Evolutionary conservation across 495 filamentous ascomycete species (phyloP).

Genomic region (Hypoxylon lienhwacheense): DNA sequence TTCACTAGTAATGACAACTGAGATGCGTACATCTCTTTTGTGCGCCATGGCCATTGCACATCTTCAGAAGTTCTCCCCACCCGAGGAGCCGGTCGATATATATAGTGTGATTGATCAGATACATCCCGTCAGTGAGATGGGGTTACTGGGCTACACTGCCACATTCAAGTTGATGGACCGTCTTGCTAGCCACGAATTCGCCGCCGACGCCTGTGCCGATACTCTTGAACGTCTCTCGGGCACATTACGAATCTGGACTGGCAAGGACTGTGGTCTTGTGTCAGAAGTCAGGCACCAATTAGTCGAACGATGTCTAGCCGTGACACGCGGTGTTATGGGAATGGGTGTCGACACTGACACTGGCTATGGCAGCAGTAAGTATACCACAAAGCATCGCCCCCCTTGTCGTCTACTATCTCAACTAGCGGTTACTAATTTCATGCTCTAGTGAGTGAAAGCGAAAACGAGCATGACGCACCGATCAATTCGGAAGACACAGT

Average conservation of each 20-base stretch:
- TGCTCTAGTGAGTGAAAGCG: slow-evolving; percentile 26
- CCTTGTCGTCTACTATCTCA: slow-evolving; percentile 5
- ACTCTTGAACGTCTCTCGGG: slow-evolving; percentile 57
- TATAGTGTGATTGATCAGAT: slow-evolving; percentile 53
- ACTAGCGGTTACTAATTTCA: neutral
- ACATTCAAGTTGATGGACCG: slow-evolving; percentile 70
- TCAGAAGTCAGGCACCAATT: slow-evolving; percentile 50
- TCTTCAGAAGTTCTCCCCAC: slow-evolving; percentile 52
- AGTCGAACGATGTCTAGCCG: slow-evolving; percentile 51
- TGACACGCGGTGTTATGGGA: slow-evolving; percentile 55
- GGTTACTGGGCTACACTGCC: slow-evolving; percentile 76
- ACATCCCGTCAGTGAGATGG: slow-evolving; percentile 55
- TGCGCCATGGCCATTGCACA: slow-evolving; percentile 81
- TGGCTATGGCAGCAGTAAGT: slow-evolving; percentile 54
- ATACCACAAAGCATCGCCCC: neutral
- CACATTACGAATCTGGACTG: slow-evolving; percentile 56
- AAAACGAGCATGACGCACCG: slow-evolving; percentile 7
- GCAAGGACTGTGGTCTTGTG: slow-evolving; percentile 48
- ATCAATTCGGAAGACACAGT: slow-evolving; percentile 1
- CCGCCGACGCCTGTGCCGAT: slow-evolving; percentile 46
- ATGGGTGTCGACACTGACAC: slow-evolving; percentile 58
- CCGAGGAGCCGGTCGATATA: slow-evolving; percentile 44
- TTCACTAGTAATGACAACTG: slow-evolving; percentile 51
- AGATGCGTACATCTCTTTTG: slow-evolving; percentile 59
- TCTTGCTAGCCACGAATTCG: slow-evolving; percentile 57